Base-by-base conservation (phyloP, 2,329 filamentous ascomycete species). In the Westerdykella aurantiaca region DNA sequence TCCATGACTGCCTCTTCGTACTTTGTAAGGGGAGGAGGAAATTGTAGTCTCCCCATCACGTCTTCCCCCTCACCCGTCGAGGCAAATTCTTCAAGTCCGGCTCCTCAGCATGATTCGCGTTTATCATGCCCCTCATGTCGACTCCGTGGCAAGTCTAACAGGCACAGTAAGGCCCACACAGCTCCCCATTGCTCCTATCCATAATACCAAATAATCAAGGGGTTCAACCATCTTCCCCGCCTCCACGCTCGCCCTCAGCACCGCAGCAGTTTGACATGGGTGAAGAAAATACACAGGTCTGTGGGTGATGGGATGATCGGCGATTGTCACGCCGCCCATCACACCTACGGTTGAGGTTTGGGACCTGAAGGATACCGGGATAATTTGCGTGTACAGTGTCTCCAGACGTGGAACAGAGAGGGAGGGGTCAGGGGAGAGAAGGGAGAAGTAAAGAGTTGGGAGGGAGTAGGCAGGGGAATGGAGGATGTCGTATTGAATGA, bases 231-330 rank as follows among this genome's bases (percentile, higher is more conserved):
- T 49, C 44, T 54, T 42, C 40, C 53, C 39, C 4, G 37, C 55
- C 39, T 58, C 56, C 12, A 66, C 58, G 68, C 63, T 75, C 72
- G 61, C 73, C 54, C 74, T 73, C 78, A 97, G 86, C 41, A 86
- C 86, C 52, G 91, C 85, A 44, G 85, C 86, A 7, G 93, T 86
- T 64, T 87, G 81, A 69, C 93, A 97, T 18, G 93, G 91, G 70
- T 98, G 93, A 56, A 97, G 78, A 68, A 95, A 96, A 68, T 91
- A 96, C 39, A 82, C 80, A 34, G 89, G 88, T 46, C 83, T 68
- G 42, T 85, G 85, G 45, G 82, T 87, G 46, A 86, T 69, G 41
- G 93, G 91, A 74, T 97, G 89, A 67, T 94, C 83, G 81, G 60
- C 57, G 22, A 69, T 51, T 2, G 66, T 66, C 10, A 70, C 56